A percentile compares a stretch with the other conserved stretches of the same genome.
Conservation (phyloP, 148 eudicot genomes). For the Persicaria maculosa region DNA sequence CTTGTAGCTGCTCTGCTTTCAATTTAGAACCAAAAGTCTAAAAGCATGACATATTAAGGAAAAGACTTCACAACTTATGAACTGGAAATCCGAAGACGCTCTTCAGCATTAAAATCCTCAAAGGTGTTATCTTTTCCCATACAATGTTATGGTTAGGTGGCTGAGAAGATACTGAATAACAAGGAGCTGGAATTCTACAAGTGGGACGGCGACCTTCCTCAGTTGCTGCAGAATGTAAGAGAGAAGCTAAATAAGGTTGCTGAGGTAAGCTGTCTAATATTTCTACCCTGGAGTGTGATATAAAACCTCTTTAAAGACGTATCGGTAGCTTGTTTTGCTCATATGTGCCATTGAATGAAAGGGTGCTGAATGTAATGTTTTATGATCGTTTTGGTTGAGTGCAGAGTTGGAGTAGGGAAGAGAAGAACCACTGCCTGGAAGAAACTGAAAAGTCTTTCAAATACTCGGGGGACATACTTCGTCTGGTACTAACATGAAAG, state of each 20-base stretch:
- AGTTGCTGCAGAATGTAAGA: conserved; percentile 78
- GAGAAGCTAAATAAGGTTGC: conserved; percentile 85
- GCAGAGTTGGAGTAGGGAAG: conserved; percentile 91
- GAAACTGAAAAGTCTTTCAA: conserved; percentile 90
- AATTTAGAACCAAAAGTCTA: too few species aligned
- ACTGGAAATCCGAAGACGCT: too few species aligned
- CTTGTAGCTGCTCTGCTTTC: background rate
- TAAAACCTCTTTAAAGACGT: too few species aligned
- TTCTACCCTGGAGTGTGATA: too few species aligned
- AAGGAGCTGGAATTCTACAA: conserved; percentile 86
- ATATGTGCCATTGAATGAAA: background rate
- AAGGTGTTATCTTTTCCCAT: background rate
- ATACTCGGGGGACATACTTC: conserved; percentile 63
- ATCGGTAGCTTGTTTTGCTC: background rate
- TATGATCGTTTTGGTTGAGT: background rate
- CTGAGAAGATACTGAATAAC: conserved; percentile 62
- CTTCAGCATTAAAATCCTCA: too few species aligned
- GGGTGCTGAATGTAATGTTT: background rate
- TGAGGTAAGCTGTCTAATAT: conserved; percentile 38
- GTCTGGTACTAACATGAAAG: conserved; percentile 41
- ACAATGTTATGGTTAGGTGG: conserved; percentile 60
- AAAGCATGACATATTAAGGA: too few species aligned
- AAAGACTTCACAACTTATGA: too few species aligned
- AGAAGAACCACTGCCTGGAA: conserved; percentile 90
- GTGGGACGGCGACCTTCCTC: conserved; percentile 83